Percentiles rank a stretch among this genome's conserved stretches.
phyloP scores from a whole-genome alignment of 306 rosid species.

The Inga laurina region DNA sequence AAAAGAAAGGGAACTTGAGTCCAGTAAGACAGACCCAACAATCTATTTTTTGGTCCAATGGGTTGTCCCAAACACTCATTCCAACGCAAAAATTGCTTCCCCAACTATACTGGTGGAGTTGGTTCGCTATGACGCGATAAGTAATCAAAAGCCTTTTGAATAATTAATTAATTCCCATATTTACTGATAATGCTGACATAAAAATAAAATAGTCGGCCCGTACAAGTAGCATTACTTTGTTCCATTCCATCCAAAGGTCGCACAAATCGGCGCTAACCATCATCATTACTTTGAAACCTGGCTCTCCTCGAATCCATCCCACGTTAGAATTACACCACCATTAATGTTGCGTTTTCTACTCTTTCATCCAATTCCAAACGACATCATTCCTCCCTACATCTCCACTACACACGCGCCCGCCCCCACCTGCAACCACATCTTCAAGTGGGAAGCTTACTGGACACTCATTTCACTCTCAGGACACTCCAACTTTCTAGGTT shows the following conservation, averaged over 20 bases:
- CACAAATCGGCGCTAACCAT: slow-evolving; percentile 23
- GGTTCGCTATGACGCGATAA: too few species aligned
- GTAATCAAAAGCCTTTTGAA: neutral
- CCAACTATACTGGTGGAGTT: too few species aligned
- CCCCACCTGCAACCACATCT: neutral
- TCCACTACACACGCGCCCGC: neutral
- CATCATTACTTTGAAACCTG: slow-evolving; percentile 16
- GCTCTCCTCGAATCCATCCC: neutral
- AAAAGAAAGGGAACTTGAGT: too few species aligned
- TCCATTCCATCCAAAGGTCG: neutral
- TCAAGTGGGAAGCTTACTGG: slow-evolving; percentile 3
- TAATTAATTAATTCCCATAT: neutral
- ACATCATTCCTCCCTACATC: neutral
- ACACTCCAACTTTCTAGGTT: neutral
- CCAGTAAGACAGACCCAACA: neutral
- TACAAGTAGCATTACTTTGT: neutral
- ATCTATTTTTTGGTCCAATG: neutral
- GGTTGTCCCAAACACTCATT: neutral
- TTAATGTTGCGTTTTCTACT: neutral
- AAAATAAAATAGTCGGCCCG: slow-evolving; percentile 14
- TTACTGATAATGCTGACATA: neutral
- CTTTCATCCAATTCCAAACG: neutral
- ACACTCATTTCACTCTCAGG: neutral
- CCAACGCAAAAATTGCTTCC: neutral
- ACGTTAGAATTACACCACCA: neutral